Evolutionary conservation across 2,329 filamentous ascomycete genomes (phyloP).

Genomic region (Xylariaceae sp.): DNA sequence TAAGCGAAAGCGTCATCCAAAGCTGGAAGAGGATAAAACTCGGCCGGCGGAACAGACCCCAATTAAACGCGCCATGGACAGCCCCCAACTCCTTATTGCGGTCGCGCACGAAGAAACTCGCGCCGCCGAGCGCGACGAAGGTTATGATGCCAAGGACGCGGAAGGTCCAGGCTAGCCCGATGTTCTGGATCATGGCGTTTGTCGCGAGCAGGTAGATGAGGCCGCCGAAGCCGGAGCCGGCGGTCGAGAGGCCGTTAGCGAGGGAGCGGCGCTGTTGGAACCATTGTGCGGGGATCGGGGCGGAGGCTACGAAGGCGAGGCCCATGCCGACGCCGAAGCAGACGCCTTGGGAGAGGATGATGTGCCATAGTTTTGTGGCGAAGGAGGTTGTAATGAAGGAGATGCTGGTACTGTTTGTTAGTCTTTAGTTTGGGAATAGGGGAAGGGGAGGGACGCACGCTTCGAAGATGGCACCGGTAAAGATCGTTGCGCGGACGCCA

Average conservation of each 20-base stretch:
- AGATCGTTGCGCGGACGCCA: conserved; percentile 60
- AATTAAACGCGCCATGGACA: conserved; percentile 62
- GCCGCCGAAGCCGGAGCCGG: conserved; percentile 72
- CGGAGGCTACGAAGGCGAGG: conserved; percentile 65
- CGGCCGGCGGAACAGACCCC: conserved; percentile 51
- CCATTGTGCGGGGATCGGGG: conserved; percentile 68
- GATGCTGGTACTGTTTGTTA: conserved; percentile 32
- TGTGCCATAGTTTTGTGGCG: conserved; percentile 63
- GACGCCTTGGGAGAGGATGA: conserved; percentile 69
- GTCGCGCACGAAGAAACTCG: conserved; percentile 60
- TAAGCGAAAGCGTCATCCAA: conserved; percentile 66
- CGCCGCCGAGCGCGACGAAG: conserved; percentile 49
- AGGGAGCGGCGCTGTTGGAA: conserved; percentile 63
- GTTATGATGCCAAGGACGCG: conserved; percentile 41
- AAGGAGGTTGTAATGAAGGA: conserved; percentile 68
- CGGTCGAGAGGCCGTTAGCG: conserved; percentile 62
- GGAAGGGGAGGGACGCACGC: conserved; percentile 34
- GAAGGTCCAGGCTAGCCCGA: conserved; percentile 58
- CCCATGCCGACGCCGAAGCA: conserved; percentile 76
- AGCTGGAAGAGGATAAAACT: conserved; percentile 61
- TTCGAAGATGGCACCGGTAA: conserved; percentile 60
- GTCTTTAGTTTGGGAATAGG: not conserved
- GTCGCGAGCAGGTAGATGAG: conserved; percentile 62
- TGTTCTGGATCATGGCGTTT: conserved; percentile 60
- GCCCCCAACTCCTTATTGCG: conserved; percentile 66